Base-by-base conservation (phyloP, 1,139 yeast genomes). In the Nakaseomyces delphensis region DNA sequence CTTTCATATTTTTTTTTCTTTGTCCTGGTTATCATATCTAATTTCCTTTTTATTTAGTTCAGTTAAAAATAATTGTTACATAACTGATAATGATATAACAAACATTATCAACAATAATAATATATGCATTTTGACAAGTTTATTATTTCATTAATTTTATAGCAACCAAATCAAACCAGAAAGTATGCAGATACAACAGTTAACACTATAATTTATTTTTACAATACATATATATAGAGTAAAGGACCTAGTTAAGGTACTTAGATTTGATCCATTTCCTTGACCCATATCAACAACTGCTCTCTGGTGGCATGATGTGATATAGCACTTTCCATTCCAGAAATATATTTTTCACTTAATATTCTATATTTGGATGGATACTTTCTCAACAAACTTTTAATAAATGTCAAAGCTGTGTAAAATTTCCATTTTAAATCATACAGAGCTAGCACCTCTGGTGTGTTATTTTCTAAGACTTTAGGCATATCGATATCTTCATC, bases 381-480 rank as follows among this genome's bases (percentile, higher is more conserved):
- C 43, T 66, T 67, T 62, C 73, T 65, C 41, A 69, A 41, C 9
- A 66, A 28, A 44, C 70, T 59, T 52, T 67, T 67, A 14, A 64
- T 44, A 40, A 68, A 62, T 10, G 64, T 59, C 40, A 65, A 39
- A 11, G 60, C 45, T 9, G 63, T 54, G 36, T 60, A 59, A 43
- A 67, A 67, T 45, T 67, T 66, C 71, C 71, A 68, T 24, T 49
- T 46, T 4, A 53, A 38, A 41, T 64, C 67, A 27, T 56, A 47
- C 27, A 44, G 46, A 27, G 49, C 48, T 32, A 59, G 32, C 4
- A 54, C 64, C 24, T 32, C 38, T 15, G 24, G 23, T 11, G n/a
- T 20, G 27, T 49, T 46, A 8, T 46, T 42, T 27, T 48, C 59
- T 13, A 45, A 44, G 13, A 60, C 48, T 10, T 51, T 49, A 15